Percentiles rank a stretch among this genome's conserved stretches.
Conservation (phyloP, 202 grass and related monocot species). For the Hordeum pubiflorum region DNA sequence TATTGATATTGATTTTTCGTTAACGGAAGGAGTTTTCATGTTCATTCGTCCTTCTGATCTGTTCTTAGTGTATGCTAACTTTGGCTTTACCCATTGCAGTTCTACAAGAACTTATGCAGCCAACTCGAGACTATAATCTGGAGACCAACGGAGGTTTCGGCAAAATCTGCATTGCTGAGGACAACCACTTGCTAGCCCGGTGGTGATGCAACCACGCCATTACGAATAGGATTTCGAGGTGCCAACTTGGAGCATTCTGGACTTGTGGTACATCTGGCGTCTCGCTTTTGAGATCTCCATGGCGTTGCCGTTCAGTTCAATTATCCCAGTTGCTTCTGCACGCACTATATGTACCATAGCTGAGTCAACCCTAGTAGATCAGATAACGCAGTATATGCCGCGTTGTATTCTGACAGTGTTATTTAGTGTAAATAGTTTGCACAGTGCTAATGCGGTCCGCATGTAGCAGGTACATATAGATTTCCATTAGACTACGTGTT, state of each 20-base stretch:
- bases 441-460: too few relatives aligned
- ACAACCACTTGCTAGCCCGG: conserved; percentile 36
- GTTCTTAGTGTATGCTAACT: background rate
- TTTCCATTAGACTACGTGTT: too few relatives aligned
- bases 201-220: background rate
- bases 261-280: background rate
- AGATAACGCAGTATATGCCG: too few relatives aligned
- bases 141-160: conserved; percentile 43
- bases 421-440: too few relatives aligned
- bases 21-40: background rate
- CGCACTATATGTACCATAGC: too few relatives aligned
- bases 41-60: background rate
- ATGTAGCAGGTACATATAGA: too few relatives aligned
- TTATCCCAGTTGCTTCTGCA: conserved; percentile 1
- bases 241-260: background rate
- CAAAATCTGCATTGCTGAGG: conserved; percentile 40
- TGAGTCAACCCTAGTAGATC: too few relatives aligned
- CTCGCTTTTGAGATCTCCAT: background rate
- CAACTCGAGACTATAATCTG: conserved; percentile 72
- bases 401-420: too few relatives aligned
- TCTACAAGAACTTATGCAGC: conserved; percentile 82
- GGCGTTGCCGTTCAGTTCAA: background rate
- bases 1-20: background rate
- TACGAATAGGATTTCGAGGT: background rate
- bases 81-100: conserved; percentile 30